These are phyloP conservation scores for Cyberlindnera xylosilytica DNA, from an alignment of 805 yeast genomes.

Conservation along the genomic window DNA sequence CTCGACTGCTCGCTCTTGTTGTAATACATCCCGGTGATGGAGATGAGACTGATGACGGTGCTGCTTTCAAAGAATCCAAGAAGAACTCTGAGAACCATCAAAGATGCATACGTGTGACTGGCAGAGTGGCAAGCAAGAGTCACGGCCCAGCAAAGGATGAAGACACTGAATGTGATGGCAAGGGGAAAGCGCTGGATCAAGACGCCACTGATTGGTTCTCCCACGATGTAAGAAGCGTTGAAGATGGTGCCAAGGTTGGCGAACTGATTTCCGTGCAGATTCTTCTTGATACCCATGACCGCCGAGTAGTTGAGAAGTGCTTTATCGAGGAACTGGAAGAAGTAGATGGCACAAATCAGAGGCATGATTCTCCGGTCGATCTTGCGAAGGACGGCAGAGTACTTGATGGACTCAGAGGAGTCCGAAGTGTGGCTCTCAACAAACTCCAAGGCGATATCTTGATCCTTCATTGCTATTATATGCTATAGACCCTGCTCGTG, in stretches of 20 bases:
- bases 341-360: conserved; percentile 46
- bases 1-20: conserved; percentile 47
- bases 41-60: conserved; percentile 51
- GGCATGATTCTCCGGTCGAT: conserved; percentile 19
- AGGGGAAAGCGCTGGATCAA: conserved; percentile 49
- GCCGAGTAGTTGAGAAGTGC: conserved; percentile 55
- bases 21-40: conserved; percentile 59
- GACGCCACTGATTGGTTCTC: conserved; percentile 45
- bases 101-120: conserved; percentile 46
- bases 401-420: not conserved
- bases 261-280: conserved; percentile 45
- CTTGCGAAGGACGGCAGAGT: conserved; percentile 11
- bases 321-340: conserved; percentile 55
- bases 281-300: conserved; percentile 56
- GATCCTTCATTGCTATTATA: too few relatives aligned
- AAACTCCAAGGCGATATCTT: conserved; percentile 5
- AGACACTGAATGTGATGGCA: conserved; percentile 43
- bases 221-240: conserved; percentile 47
- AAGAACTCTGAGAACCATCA: conserved; percentile 49
- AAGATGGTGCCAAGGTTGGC: conserved; percentile 51
- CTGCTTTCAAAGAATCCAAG: conserved; percentile 52
- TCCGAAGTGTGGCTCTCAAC: not conserved
- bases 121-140: conserved; percentile 46
- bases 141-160: conserved; percentile 49
- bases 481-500: too few relatives aligned